Base-by-base conservation (phyloP, 2,329 filamentous ascomycete genomes). In the Arthrocladium fulminans region DNA sequence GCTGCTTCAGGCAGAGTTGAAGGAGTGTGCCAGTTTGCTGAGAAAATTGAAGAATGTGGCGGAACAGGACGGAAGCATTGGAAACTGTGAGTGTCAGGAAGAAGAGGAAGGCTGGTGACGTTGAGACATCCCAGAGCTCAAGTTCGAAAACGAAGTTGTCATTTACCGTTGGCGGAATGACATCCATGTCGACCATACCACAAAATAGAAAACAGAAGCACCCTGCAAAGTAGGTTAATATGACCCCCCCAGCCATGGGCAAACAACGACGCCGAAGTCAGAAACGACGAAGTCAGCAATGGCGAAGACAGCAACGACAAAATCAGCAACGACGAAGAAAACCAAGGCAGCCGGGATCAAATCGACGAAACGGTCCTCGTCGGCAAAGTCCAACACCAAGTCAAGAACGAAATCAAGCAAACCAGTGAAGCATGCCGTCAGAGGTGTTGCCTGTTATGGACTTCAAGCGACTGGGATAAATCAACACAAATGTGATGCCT, bases 1-100 rank as follows among this genome's bases (percentile, higher is more conserved):
- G 42, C 70, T 67, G 47, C 50, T 81, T 22, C 78, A 83, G 62
- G 54, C 58, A 1, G 71, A 74, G 42, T 59, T 82, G 61, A 80
- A 76, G 66, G 72, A 80, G 51, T 81, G 75, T 41, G 50, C 47
- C 8, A 32, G 43, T n/a, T 20, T 39, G 69, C 66, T 65, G 2
- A 72, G 70, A 52, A 70, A 68, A 20, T 71, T 76, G 25, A 51
- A 55, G 29, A 43, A 17, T 15, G 56, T 41, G 32, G 49, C 34
- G 37, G n/a, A 53, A 25, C 7, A 51, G 47, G 30, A 45, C 44
- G 38, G 30, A 20, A 23, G 9, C 23, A 19, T 23, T n/a, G 17
- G 42, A 6, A 32, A n/a, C 45, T 12, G 45, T 19, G 3, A 19
- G 15, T 27, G 13, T 10, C 6, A 29, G 43, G 12, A 45, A 45